These are phyloP conservation scores for Pelargonium australe DNA, from an alignment of 441 rosid genomes.

Conservation along the genomic window DNA sequence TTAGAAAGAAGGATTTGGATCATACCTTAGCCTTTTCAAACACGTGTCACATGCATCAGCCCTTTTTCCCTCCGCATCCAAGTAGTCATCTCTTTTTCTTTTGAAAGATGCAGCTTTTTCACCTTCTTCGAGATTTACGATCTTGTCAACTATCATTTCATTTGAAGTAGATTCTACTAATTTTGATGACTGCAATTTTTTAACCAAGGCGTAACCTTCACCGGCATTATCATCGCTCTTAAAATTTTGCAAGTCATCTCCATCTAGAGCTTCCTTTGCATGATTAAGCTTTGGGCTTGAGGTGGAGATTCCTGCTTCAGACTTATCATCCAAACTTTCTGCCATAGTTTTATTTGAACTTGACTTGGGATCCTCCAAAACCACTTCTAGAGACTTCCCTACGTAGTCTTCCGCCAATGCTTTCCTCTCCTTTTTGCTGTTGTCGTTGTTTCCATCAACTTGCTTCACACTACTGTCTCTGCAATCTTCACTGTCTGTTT, in stretches of 20 bases:
- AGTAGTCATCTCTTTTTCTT: constrained; percentile 28
- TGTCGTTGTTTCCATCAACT: constrained; percentile 12
- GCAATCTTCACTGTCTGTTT: constrained; percentile 3
- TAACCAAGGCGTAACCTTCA: constrained; percentile 17
- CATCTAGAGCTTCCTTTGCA: constrained; percentile 20
- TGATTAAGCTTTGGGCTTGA: constrained; percentile 14
- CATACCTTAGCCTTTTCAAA: constrained; percentile 46
- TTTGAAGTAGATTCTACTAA: constrained; percentile 13
- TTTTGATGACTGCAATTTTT: constrained; percentile 22
- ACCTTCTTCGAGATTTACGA: constrained; percentile 24
- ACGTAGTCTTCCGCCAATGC: constrained; percentile 13
- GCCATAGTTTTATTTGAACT: no score
- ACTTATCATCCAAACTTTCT: background rate
- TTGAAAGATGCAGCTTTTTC: constrained; percentile 22
- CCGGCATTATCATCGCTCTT: constrained; percentile 14
- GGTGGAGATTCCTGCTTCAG: constrained; percentile 11
- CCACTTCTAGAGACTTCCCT: background rate
- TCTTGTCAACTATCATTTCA: constrained; percentile 17
- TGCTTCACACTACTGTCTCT: constrained; percentile 17
- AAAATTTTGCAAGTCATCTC: constrained; percentile 23
- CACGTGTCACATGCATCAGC: constrained; percentile 27
- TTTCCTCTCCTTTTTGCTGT: constrained; percentile 8
- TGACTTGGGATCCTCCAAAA: no score
- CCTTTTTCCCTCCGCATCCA: constrained; percentile 22
- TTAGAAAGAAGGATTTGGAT: constrained; percentile 7